Base-by-base conservation (phyloP, 2,329 filamentous ascomycete species). In the Phialocephala sp. region DNA sequence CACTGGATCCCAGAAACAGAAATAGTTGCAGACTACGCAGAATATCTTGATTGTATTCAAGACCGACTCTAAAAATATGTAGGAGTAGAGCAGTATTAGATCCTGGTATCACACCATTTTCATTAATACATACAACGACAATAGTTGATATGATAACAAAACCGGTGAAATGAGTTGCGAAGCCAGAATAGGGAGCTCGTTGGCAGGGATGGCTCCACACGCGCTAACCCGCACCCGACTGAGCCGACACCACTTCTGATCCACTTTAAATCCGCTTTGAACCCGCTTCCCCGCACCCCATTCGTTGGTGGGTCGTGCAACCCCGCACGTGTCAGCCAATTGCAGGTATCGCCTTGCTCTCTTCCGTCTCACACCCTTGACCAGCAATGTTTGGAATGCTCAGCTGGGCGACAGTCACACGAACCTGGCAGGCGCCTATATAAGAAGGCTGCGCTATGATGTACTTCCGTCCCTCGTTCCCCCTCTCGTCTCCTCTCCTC, bases 361-460 rank as follows among this genome's bases (percentile, higher is more conserved):
- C 24, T n/a, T 32, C 12, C 24, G 47, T 52, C 47, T 52, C 47
- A 32, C n/a, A n/a, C n/a, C n/a, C n/a, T n/a, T n/a, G n/a, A n/a
- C n/a, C n/a, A n/a, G n/a, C n/a, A n/a, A n/a, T 41, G 37, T 41
- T 41, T 50, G 45, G 45, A 24, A 50, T 54, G 50, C 50, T 54
- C 50, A 54, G 50, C 50, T 54, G 50, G 27, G 20, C 14, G 4
- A 54, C 20, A 24, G 45, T 41, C 37, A 41, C 37, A 41, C 37
- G 37, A 41, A 18, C 37, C 9, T 8, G 43, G 20, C 18, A 11
- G 50, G 50, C 22, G 50, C 22, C 12, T 54, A 27, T 27, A 27
- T 27, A 54, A 54, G 22, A 32, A 35, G 50, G 22, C 12, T 41
- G 37, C 37, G 37, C 15, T 4, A 41, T 41, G 37, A 41, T 41